These are phyloP conservation scores for Scedosporium apiospermum DNA, from an alignment of 2,329 filamentous ascomycete genomes.

Conservation along the genomic window DNA sequence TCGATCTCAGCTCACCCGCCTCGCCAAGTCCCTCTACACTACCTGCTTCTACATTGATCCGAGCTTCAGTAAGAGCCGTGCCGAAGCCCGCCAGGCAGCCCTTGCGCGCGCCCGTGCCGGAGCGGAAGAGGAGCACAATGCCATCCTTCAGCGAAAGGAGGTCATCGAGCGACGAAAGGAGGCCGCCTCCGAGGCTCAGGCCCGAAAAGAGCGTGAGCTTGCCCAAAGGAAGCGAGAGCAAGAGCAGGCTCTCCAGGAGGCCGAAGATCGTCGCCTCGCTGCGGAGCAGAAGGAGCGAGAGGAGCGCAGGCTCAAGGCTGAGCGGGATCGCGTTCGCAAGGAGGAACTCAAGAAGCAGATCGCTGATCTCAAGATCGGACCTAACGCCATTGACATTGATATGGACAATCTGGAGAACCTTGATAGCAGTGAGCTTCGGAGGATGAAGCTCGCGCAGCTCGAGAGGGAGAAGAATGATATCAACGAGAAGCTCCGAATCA, in stretches of 20 bases:
- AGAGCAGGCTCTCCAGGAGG: conserved; percentile 80
- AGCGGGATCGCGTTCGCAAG: conserved; percentile 82
- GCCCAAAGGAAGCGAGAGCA: conserved; percentile 78
- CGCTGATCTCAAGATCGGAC: conserved; percentile 80
- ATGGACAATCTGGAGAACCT: conserved; percentile 75
- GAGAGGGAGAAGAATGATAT: conserved; percentile 98
- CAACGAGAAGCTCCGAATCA: conserved; percentile 80
- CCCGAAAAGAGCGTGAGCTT: conserved; percentile 85
- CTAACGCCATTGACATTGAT: conserved; percentile 68
- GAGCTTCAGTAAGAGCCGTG: conserved; percentile 71
- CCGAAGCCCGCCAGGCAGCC: conserved; percentile 70
- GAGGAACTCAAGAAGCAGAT: conserved; percentile 91
- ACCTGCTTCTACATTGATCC: conserved; percentile 96
- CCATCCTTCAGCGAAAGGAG: conserved; percentile 76
- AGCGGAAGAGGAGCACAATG: conserved; percentile 83
- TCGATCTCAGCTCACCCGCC: conserved; percentile 82
- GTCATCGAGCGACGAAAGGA: conserved; percentile 97
- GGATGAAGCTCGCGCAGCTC: conserved; percentile 88
- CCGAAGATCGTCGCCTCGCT: conserved; percentile 79
- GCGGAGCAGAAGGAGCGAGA: conserved; percentile 90
- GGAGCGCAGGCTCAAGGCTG: conserved; percentile 72
- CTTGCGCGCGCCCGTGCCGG: conserved; percentile 75
- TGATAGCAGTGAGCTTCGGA: conserved; percentile 81
- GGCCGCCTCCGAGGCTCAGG: conserved; percentile 78
- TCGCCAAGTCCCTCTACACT: conserved; percentile 83